Conservation (phyloP, 2,329 filamentous ascomycete genomes). For the Anthostomella pinea region DNA sequence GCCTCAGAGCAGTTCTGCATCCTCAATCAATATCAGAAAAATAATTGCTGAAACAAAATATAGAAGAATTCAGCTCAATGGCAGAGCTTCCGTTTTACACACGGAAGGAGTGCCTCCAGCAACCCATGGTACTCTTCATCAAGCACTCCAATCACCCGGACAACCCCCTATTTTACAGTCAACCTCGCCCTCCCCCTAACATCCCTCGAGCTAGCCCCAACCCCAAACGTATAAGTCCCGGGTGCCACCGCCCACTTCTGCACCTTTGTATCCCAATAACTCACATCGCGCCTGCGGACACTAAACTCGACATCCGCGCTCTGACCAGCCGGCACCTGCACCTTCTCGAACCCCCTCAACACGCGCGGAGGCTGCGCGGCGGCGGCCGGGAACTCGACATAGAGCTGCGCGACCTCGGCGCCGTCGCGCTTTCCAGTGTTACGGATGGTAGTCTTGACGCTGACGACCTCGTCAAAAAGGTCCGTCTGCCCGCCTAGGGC, state of each 20-base stretch:
- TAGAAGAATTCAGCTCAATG: too few relatives aligned
- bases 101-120: too few relatives aligned
- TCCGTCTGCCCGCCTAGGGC: conserved; percentile 40
- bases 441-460: conserved; percentile 33
- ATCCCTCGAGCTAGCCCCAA: conserved; percentile 32
- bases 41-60: too few relatives aligned
- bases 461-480: conserved; percentile 43
- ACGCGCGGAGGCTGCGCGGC: conserved; percentile 49
- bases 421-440: conserved; percentile 40
- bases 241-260: conserved; percentile 53
- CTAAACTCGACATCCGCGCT: conserved; percentile 45
- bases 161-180: too few relatives aligned
- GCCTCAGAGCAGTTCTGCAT: too few relatives aligned
- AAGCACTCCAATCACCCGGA: too few relatives aligned
- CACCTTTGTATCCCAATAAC: conserved; percentile 56
- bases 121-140: too few relatives aligned
- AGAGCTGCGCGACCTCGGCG: conserved; percentile 45
- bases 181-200: too few relatives aligned
- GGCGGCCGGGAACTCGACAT: conserved; percentile 38
- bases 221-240: conserved; percentile 29
- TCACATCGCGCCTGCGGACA: conserved; percentile 59
- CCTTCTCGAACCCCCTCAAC: conserved; percentile 62
- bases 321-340: conserved; percentile 42
- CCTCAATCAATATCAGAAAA: too few relatives aligned
- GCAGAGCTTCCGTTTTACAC: too few relatives aligned